phyloP scores from a whole-genome alignment of 345 rosid species.

The Euphorbia peplus region DNA sequence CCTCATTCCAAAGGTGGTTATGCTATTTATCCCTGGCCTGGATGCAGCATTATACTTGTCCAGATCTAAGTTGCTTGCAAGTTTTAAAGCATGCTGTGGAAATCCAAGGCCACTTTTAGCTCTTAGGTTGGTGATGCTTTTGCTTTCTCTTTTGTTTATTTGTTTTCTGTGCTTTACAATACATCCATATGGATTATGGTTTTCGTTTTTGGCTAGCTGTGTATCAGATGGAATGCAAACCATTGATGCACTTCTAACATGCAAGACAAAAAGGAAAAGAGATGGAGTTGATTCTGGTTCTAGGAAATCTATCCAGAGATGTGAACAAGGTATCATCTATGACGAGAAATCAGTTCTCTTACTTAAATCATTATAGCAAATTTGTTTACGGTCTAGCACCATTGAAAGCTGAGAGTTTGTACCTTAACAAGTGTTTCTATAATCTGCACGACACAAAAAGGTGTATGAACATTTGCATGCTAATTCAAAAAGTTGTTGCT shows the following conservation, averaged over 20 bases:
- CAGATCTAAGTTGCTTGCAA: constrained; percentile 57
- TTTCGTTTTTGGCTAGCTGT: constrained; percentile 55
- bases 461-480: neutral
- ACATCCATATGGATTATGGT: constrained; percentile 23
- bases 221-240: constrained; percentile 78
- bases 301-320: constrained; percentile 28
- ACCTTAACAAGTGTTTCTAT: constrained; percentile 1
- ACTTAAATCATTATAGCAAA: neutral
- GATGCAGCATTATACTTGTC: constrained; percentile 85
- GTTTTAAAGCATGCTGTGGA: constrained; percentile 65
- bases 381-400: neutral
- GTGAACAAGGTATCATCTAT: constrained; percentile 50
- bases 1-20: constrained; percentile 78
- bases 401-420: neutral
- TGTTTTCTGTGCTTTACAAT: neutral
- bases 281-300: constrained; percentile 29
- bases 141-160: constrained; percentile 15
- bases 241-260: constrained; percentile 72
- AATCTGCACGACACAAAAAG: constrained; percentile 10
- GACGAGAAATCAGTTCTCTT: neutral
- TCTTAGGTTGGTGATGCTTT: constrained; percentile 57
- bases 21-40: constrained; percentile 91
- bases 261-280: constrained; percentile 73
- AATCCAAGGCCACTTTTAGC: constrained; percentile 75
- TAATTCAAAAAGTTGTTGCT: neutral